Evolutionary conservation across 163 green algal species (phyloP), one percentile per base, ranked within the genome.

Genomic region (Chloromonas sp.): DNA sequence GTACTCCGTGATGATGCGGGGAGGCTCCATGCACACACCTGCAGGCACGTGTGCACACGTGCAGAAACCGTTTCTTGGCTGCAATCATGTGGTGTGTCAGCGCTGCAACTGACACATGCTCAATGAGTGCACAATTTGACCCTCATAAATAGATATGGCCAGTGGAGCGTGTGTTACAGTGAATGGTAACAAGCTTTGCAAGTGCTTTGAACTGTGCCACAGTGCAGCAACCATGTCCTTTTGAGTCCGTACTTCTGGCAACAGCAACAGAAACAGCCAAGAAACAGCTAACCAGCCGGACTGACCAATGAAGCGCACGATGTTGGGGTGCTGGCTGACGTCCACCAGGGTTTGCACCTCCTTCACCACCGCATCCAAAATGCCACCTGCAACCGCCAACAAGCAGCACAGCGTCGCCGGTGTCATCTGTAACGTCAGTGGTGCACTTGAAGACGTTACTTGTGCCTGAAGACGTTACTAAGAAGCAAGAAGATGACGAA

Each of bases 301-400:
- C 82, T 15, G 70, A 86, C 87, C 87, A 70, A 91, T 90, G 87
- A 93, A 92, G 81, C 90, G 88, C 77, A 93, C 89, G 66, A 93
- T 86, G 86, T 92, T 92, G 81, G 90, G 90, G 85, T 93, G 90
- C 87, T 85, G 87, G 8, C 71, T 85, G 2, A 93, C 86, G 76
- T 87, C 88, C 2, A 88, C 89, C 58, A 93, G 84, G 60, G 88
- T 81, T 1, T 80, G 58, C 60, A 91, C 90, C 86, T 93, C 90
- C 79, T 89, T 88, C 14, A 87, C 78, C 60, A 79, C 13, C 59
- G 8, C 61, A 3, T 57, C 70, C 36, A 36, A 36, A 1, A 84
- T 60, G 5, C 71, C 70, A n/a, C 60, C 57, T 14, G 77, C 85
- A 62, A 77, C 14, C 57, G 57, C 13, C 77, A 78, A 8, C 58